Evolutionary conservation across 176 grass and related monocot genomes (phyloP), one percentile per base, ranked within the genome.

Genomic region (Avena sativa): DNA sequence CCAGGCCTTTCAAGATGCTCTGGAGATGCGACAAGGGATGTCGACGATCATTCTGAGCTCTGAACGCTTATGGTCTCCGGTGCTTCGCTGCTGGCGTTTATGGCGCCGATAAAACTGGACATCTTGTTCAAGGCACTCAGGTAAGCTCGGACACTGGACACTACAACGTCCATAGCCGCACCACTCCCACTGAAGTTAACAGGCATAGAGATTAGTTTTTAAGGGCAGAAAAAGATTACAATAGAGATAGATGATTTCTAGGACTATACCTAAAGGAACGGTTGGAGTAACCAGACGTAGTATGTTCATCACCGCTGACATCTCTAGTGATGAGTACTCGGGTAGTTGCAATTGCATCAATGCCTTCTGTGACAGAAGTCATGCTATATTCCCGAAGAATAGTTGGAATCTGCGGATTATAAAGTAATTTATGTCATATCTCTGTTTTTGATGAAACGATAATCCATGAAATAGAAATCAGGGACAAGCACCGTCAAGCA

Each of bases 271-370:
- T 95, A 87, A 94, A 98, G 38, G 88, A 28, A 9, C 96, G 93
- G 32, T 47, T 85, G 62, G 89, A 71, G 13, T 46, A 48, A 63
- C 88, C 91, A 19, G 83, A 88, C 46, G 68, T 86, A 44, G 84
- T 81, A 79, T 95, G 93, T 52, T 75, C 94, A 21, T 60, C 20
- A 5, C 49, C 53, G 20, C 12, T 80, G 78, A 74, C 71, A 58
- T 92, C 90, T 88, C 86, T 92, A 80, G 74, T 38, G 64, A 98
- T 64, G 15, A 91, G 88, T 8, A 98, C 93, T 55, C 93, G 52
- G 67, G 96, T 98, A 50, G 96, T 98, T 52, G 96, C 93, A 83
- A 98, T 96, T 80, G 96, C 96, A 83, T 98, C 93, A 68, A 98
- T 98, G 64, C 94, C 96, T 91, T 96, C 88, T n/a, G 92, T 98